Base-by-base conservation (phyloP, 2,329 filamentous ascomycete genomes). In the Cadophora gregata region DNA sequence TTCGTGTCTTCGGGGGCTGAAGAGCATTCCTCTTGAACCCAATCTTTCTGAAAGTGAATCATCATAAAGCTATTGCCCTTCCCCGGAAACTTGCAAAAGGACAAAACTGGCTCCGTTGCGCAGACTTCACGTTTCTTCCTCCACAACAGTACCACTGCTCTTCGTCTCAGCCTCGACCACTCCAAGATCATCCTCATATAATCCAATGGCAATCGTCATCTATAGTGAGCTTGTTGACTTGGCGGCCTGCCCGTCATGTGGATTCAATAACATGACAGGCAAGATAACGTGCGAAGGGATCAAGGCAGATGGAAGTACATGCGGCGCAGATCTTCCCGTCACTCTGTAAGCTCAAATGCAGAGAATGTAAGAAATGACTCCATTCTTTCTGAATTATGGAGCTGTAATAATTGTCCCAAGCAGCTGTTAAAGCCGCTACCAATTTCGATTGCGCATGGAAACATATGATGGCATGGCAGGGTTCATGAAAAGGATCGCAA, bases 221-320 rank as follows among this genome's bases (percentile, higher is more conserved):
- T 59, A 59, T 59, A 59, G 10, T 19, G 55, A 59, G 31, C 55
- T 59, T 36, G 55, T 59, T 31, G 31, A 59, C 31, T 59, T 9
- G 19, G 55, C 55, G 55, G 31, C 25, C 55, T 59, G 31, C 38
- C 55, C 55, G 31, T 33, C 25, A 59, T 59, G 55, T 59, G 25
- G 19, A 59, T 59, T 36, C 31, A 59, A 59, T 59, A 59, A 59
- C 31, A 59, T 59, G 31, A 59, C 55, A 31, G 55, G 55, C 55
- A 59, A 59, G 55, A 59, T 8, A 59, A 59, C 55, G 25, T 59
- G 55, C 31, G 31, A 59, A 36, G n/a, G 31, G 55, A 14, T 36
- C 14, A n/a, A n/a, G n/a, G n/a, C n/a, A n/a, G n/a, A n/a, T n/a
- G n/a, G n/a, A n/a, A n/a, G n/a, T n/a, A n/a, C n/a, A n/a, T n/a